Evolutionary conservation across 176 grass and related monocot species (phyloP), one percentile per base, ranked within the genome.

Genomic region (Poa annua): DNA sequence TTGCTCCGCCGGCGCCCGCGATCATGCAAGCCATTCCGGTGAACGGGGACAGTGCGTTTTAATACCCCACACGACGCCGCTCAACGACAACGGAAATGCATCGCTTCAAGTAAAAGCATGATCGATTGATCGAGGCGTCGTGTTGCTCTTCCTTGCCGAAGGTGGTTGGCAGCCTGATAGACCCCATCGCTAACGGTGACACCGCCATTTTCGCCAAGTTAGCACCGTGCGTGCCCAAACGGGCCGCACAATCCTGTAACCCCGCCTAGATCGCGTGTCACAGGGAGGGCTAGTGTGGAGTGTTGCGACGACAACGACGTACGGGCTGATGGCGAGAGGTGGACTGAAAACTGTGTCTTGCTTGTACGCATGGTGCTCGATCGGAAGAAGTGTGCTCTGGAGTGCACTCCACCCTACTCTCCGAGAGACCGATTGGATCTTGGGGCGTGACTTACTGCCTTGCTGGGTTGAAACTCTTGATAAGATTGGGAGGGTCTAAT

Each of bases 71-170:
- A 5, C 14, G 22, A 22, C 2, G 36, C 22, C 49, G 20, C 38
- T 51, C 66, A 0, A 70, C 36, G 74, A 74, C 74, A 74, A 55
- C 49, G 47, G 60, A 1, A 74, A 68, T 38, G 57, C 77, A 60
- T 77, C 53, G 65, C 90, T 88, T 91, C 53, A 91, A 91, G 90
- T n/a, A 85, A 91, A 22, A 33, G 70, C 44, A 13, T 34, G 75
- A 7, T 10, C 22, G 44, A 71, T 26, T 19, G 25, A 56, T n/a
- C 8, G 12, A 63, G 51, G 65, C 41, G 66, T 57, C 71, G 54
- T 29, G 41, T 3, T 13, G 53, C 75, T 63, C 26, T 79, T 84
- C 34, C 26, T 83, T 84, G 50, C 67, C 74, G 79, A 57, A 32
- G 42, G 83, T 7, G 50, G 75, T 69, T 33, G 60, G 74, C 45